Percentiles rank a stretch among this genome's conserved stretches.
These are phyloP conservation scores for Aspergillus sp. DNA, from an alignment of 2,329 filamentous ascomycete species.

Conservation along the genomic window DNA sequence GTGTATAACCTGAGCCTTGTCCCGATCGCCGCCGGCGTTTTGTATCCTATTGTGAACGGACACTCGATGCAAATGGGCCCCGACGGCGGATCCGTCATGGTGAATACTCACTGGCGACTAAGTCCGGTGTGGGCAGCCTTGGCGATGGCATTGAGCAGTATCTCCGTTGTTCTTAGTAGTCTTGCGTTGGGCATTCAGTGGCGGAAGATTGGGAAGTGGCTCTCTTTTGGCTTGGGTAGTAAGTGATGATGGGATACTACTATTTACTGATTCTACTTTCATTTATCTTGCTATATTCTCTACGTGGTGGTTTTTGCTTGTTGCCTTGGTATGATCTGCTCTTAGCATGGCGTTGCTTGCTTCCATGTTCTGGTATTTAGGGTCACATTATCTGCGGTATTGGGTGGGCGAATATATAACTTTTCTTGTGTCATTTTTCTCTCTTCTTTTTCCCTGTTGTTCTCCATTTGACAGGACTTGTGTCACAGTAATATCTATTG, in stretches of 20 bases:
- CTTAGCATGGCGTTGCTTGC: too few relatives aligned
- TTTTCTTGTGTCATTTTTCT: too few relatives aligned
- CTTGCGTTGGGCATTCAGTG: conserved; percentile 62
- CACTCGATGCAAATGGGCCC: conserved; percentile 33
- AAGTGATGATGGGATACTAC: neutral
- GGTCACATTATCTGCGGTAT: too few relatives aligned
- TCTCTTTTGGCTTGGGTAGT: conserved; percentile 10
- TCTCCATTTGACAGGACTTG: too few relatives aligned
- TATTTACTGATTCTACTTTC: neutral
- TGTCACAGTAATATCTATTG: too few relatives aligned
- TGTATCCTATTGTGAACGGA: conserved; percentile 61
- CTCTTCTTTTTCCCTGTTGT: too few relatives aligned
- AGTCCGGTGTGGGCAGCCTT: conserved; percentile 73
- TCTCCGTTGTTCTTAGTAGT: conserved; percentile 84
- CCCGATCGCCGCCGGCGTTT: conserved; percentile 75
- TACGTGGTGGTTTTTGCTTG: neutral
- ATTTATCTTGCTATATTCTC: neutral
- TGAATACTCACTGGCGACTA: conserved; percentile 44
- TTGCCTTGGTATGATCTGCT: neutral
- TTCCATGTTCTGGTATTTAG: neutral
- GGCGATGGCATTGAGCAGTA: conserved; percentile 89
- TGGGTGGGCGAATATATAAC: too few relatives aligned
- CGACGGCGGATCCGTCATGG: conserved; percentile 30
- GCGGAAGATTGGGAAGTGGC: conserved; percentile 19
- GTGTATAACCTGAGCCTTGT: conserved; percentile 78